These are phyloP conservation scores for Coemansia reversa DNA, from an alignment of 192 early-diverging fungal genomes.

Conservation along the genomic window DNA sequence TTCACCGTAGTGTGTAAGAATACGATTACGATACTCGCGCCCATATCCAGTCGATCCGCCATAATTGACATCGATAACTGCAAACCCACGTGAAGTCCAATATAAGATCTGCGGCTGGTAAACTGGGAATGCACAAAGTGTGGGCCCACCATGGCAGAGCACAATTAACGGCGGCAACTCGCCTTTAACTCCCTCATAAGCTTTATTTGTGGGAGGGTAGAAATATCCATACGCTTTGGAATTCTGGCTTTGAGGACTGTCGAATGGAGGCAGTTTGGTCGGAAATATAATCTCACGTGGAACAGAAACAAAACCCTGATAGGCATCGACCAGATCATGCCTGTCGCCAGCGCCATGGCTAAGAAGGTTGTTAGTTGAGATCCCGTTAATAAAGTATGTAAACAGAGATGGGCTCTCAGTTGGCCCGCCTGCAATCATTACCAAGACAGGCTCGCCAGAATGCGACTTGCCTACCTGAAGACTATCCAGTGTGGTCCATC, in stretches of 20 bases:
- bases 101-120: constrained; percentile 61
- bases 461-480: constrained; percentile 30
- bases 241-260: background rate
- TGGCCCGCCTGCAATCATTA: constrained; percentile 40
- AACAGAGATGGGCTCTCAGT: constrained; percentile 25
- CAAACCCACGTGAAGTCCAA: constrained; percentile 79
- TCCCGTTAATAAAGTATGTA: constrained; percentile 37
- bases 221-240: constrained; percentile 55
- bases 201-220: constrained; percentile 65
- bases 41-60: constrained; percentile 78
- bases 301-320: constrained; percentile 59
- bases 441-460: constrained; percentile 34
- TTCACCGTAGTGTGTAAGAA: constrained; percentile 68
- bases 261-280: constrained; percentile 50
- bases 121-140: constrained; percentile 34
- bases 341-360: background rate
- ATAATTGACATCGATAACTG: constrained; percentile 73
- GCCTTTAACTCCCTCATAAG: constrained; percentile 52
- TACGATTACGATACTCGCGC: constrained; percentile 68
- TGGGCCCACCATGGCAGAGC: constrained; percentile 74
- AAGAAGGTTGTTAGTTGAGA: constrained; percentile 9
- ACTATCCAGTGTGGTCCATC: constrained; percentile 31
- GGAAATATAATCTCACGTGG: constrained; percentile 62
- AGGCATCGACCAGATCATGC: background rate
- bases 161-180: constrained; percentile 70